Base-by-base conservation (phyloP, 129 eudicot species). In the Lactuca saligna region DNA sequence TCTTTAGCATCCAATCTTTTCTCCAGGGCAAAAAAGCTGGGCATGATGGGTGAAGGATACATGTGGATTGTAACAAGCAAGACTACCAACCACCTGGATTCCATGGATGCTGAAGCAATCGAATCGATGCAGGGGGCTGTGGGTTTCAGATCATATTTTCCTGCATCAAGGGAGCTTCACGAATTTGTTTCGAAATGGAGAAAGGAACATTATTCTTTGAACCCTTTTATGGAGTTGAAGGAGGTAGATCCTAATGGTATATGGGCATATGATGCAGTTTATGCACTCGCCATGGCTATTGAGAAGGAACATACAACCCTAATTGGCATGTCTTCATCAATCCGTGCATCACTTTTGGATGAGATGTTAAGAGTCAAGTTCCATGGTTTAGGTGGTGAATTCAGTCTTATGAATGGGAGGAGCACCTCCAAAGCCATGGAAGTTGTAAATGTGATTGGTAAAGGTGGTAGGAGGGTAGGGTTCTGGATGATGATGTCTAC, bases 401-500 rank as follows among this genome's bases (percentile, higher is more conserved):
- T 76, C n/a, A 53, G 57, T 5, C 69, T 81, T 8, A 35, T 17
- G 11, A 57, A 68, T 13, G 72, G 76, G 16, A 64, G 46, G 44
- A 17, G 8, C 38, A 53, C 12, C 41, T 64, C 58, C 34, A 55
- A 16, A 17, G 60, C 50, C 55, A 68, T 16, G 38, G 78, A 2
- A 9, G 33, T 46, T 0, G 35, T 68, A 14, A 17, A 53, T 11
- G 85, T 73, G 42, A 35, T 80, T 16, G 38, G 20, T 8, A 70
- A 61, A 8, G 48, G 64, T 55, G 48, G 6, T 3, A 25, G 61
- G 7, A 17, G 13, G 17, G 56, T 64, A 7, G 34, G 42, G 16
- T 77, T 64, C 42, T 87, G 95, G 95, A 82, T 79, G 11, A 31
- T 79, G 11, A 31, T 2, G 12, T 14, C 4, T 46, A 46, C 0